Conservation (phyloP, 768 basidiomycete genomes). For the Termitomyces sp. region DNA sequence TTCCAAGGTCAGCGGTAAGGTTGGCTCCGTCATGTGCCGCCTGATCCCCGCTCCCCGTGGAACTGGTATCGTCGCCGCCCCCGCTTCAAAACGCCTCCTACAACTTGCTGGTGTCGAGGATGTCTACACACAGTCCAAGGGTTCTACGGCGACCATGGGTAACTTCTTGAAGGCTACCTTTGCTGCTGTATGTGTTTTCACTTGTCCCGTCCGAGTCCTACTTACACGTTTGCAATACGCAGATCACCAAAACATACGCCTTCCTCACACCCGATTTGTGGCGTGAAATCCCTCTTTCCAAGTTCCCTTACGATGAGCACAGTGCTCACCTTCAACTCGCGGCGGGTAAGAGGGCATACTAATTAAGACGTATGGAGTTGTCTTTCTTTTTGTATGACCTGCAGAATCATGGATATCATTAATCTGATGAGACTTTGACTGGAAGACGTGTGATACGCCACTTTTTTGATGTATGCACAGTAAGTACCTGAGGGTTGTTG, state of each 20-base stretch:
- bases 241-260: conserved; percentile 97
- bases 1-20: conserved; percentile 97
- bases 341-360: conserved; percentile 74
- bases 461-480: background rate
- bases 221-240: background rate
- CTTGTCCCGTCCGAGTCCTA: background rate
- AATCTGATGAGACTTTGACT: conserved; percentile 1
- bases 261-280: conserved; percentile 99
- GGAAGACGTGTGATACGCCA: background rate
- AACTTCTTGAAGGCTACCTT: conserved; percentile 99
- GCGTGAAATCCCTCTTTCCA: conserved; percentile 88
- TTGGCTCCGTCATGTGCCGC: conserved; percentile 98
- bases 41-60: conserved; percentile 98
- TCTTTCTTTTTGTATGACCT: conserved; percentile 7
- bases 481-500: background rate
- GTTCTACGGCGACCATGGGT: conserved; percentile 97
- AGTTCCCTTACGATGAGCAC: conserved; percentile 93
- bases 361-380: conserved; percentile 9
- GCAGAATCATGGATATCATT: conserved; percentile 2
- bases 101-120: conserved; percentile 98
- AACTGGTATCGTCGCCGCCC: conserved; percentile 99
- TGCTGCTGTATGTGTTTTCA: conserved; percentile 56
- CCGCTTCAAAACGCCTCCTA: conserved; percentile 92
- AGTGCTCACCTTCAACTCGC: conserved; percentile 85
- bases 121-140: conserved; percentile 96